Base-by-base conservation (phyloP, 2,329 filamentous ascomycete genomes). In the Cladophialophora bantiana region DNA sequence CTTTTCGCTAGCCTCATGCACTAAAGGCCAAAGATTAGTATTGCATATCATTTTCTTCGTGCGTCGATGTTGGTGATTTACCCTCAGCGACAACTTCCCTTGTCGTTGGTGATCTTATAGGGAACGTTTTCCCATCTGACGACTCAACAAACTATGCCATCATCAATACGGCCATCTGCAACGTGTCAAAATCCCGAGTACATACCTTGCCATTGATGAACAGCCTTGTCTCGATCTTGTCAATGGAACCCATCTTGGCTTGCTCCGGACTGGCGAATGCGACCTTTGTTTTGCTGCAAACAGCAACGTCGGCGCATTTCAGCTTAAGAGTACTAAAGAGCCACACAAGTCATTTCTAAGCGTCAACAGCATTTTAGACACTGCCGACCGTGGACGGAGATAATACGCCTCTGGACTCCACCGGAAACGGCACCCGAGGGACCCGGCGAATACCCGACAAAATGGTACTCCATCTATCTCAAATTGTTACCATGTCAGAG, bases 121-220 rank as follows among this genome's bases (percentile, higher is more conserved):
- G 70, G 56, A 77, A 78, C 4, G 72, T 73, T 31, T 74, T 76
- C 7, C 68, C 71, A 58, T 70, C 72, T 40, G 73, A 73, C 1
- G 75, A 73, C 31, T 73, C 57, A 34, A 73, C 73, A 57, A 76
- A 76, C 73, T 76, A 61, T 40, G 42, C 31, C 15, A 12, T 13
- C n/a, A 45, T 56, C 26, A 67, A 40, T 40, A 40, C 9, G 12
- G 18, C 4, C 31, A 7, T 58, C n/a, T 12, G n/a, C 18, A 50
- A 26, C 2, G 20, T 38, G 7, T 13, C 4, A 36, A 6, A 15
- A 5, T 42, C 18, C 18, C 26, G 18, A 13, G 1, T 52, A 58
- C 57, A 1, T 71, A 77, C 76, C 70, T 77, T 70, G 62, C 73
- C 73, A 53, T 77, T 75, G 58, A 77, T 77, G 58, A 77, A 78